A percentile compares a stretch with the other conserved stretches of the same genome.
Conservation (phyloP, 1,284 basidiomycete species). For the Vanrija sp. region DNA sequence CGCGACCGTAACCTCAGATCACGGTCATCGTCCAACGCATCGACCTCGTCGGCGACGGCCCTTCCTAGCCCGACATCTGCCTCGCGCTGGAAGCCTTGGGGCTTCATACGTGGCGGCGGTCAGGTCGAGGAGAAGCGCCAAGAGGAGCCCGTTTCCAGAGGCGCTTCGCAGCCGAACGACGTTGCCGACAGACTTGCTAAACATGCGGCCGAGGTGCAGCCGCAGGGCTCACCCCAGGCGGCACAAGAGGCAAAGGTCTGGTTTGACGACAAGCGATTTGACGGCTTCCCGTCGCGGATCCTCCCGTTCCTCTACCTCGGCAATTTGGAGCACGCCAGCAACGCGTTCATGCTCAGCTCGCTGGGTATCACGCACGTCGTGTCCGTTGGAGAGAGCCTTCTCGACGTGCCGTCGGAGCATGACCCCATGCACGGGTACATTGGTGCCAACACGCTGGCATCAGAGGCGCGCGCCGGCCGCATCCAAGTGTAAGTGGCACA, state of each 20-base stretch:
- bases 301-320: constrained; percentile 93
- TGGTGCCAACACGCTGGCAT: constrained; percentile 36
- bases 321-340: constrained; percentile 90
- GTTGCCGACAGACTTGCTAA: constrained; percentile 27
- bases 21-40: constrained; percentile 20
- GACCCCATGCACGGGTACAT: constrained; percentile 29
- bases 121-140: constrained; percentile 2
- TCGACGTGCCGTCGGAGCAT: constrained; percentile 24
- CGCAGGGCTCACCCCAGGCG: constrained; percentile 20
- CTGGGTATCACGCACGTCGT: constrained; percentile 98
- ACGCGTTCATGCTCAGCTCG: constrained; percentile 90
- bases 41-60: constrained; percentile 6
- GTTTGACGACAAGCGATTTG: constrained; percentile 89
- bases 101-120: constrained; percentile 12
- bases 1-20: constrained; percentile 25
- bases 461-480: constrained; percentile 35
- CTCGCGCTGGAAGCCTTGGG: constrained; percentile 36
- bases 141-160: not conserved
- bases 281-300: constrained; percentile 93
- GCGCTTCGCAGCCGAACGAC: constrained; percentile 8
- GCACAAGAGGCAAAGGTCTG: constrained; percentile 58
- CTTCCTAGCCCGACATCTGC: not conserved
- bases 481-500: constrained; percentile 35
- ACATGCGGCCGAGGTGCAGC: constrained; percentile 27
- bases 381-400: constrained; percentile 74